phyloP scores from a whole-genome alignment of 768 basidiomycete genomes.

The Boletus reticulatus region DNA sequence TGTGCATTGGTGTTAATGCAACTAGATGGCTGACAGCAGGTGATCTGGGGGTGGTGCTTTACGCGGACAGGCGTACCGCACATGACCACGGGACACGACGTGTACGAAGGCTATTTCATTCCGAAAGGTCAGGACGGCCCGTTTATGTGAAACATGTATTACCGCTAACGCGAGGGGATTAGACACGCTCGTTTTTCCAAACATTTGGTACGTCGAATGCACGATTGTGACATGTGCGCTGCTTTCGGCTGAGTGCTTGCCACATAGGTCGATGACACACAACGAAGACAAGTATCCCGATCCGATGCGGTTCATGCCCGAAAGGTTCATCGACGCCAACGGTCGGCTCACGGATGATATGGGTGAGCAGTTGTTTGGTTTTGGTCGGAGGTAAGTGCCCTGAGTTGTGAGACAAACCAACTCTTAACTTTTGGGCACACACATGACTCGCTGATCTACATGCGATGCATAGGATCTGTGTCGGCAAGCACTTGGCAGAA shows the following conservation, averaged over 20 bases:
- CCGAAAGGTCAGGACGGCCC: constrained; percentile 41
- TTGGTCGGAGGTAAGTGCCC: constrained; percentile 20
- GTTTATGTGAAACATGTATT: too few relatives aligned
- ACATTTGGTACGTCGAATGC: constrained; percentile 18
- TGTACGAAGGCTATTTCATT: constrained; percentile 51
- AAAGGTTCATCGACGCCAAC: constrained; percentile 30
- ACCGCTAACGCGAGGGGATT: neutral
- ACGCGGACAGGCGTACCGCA: constrained; percentile 31
- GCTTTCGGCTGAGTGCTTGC: neutral
- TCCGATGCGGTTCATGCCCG: constrained; percentile 36
- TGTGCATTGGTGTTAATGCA: neutral
- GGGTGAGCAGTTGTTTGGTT: constrained; percentile 18
- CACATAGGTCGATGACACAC: constrained; percentile 33
- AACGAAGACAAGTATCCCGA: constrained; percentile 35
- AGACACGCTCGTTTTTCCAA: constrained; percentile 28
- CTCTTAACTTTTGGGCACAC: too few relatives aligned
- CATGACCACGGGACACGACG: constrained; percentile 36
- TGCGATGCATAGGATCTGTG: constrained; percentile 24
- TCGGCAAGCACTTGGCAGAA: constrained; percentile 44
- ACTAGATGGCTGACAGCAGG: neutral
- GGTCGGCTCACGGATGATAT: constrained; percentile 27
- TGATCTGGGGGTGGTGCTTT: neutral
- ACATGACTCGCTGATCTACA: too few relatives aligned
- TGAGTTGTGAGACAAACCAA: neutral
- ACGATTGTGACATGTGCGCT: neutral